These are phyloP conservation scores for Pseudonitzschia delicatissima DNA, from an alignment of 108 stramenopile species.

Conservation along the genomic window DNA sequence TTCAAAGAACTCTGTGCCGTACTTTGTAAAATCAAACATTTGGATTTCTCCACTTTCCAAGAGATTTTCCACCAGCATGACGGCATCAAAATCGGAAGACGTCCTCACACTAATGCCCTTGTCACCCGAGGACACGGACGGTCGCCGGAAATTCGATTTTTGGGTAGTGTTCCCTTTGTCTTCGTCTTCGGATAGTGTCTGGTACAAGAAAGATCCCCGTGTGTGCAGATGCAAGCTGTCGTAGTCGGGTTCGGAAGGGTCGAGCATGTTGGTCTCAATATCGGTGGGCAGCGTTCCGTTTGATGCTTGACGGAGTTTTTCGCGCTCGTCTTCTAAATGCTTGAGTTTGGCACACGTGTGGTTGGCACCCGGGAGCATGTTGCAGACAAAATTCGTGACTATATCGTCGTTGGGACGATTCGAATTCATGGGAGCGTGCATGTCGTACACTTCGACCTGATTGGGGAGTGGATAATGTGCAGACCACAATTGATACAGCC, in stretches of 20 bases:
- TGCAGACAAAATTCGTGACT: slow-evolving; percentile 4
- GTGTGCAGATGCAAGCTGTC: background rate
- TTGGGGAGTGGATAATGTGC: background rate
- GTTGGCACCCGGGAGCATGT: slow-evolving; percentile 9
- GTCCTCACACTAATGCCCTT: too few relatives aligned
- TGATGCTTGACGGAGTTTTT: background rate
- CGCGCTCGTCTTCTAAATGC: background rate
- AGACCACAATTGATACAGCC: slow-evolving; percentile 5
- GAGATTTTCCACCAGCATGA: background rate
- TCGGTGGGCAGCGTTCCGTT: too few relatives aligned
- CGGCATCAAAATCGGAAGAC: background rate
- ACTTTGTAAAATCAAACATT: background rate
- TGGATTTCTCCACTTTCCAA: background rate
- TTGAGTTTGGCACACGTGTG: background rate
- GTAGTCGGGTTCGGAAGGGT: too few relatives aligned
- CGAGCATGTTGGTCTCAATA: too few relatives aligned
- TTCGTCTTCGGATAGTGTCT: too few relatives aligned
- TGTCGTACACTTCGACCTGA: slow-evolving; percentile 3
- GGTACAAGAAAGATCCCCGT: too few relatives aligned
- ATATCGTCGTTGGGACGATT: background rate
- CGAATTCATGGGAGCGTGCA: slow-evolving; percentile 8
- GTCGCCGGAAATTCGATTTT: too few relatives aligned
- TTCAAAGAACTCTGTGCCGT: background rate
- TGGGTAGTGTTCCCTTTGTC: too few relatives aligned
- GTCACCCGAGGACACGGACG: too few relatives aligned